phyloP scores from a whole-genome alignment of 208 protist species.

The Tritrichomonas foetus region DNA sequence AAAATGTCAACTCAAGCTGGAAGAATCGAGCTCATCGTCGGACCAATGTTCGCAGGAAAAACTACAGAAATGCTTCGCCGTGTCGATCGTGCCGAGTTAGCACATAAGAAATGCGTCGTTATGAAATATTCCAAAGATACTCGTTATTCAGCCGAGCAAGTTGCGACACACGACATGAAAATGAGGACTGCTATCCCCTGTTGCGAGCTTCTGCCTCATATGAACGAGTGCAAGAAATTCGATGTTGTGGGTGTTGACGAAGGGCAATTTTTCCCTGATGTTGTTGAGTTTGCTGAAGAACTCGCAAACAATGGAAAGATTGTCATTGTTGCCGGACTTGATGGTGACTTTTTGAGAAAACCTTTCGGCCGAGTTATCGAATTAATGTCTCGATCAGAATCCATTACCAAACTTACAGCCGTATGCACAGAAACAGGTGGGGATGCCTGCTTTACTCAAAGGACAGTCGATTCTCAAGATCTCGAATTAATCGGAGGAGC shows the following conservation, averaged over 20 bases:
- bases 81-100: slow-evolving; percentile 70
- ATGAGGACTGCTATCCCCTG: slow-evolving; percentile 48
- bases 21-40: slow-evolving; percentile 76
- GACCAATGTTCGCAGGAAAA: slow-evolving; percentile 84
- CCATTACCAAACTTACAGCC: slow-evolving; percentile 75
- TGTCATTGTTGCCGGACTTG: slow-evolving; percentile 81
- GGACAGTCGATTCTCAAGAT: slow-evolving; percentile 36
- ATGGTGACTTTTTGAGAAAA: slow-evolving; percentile 76
- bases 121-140: slow-evolving; percentile 79
- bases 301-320: slow-evolving; percentile 74
- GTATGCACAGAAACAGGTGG: slow-evolving; percentile 76
- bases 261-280: slow-evolving; percentile 75
- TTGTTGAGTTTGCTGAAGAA: slow-evolving; percentile 71
- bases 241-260: slow-evolving; percentile 81
- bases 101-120: slow-evolving; percentile 67
- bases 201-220: not conserved
- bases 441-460: slow-evolving; percentile 54
- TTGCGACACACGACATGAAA: slow-evolving; percentile 71
- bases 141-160: slow-evolving; percentile 68
- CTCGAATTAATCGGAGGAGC: slow-evolving; percentile 18
- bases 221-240: slow-evolving; percentile 64
- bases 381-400: slow-evolving; percentile 73
- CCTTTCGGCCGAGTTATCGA: slow-evolving; percentile 72
- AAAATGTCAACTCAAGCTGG: not conserved
- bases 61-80: slow-evolving; percentile 79